Base-by-base conservation (phyloP, 768 basidiomycete species). In the Hygrophorus russula region DNA sequence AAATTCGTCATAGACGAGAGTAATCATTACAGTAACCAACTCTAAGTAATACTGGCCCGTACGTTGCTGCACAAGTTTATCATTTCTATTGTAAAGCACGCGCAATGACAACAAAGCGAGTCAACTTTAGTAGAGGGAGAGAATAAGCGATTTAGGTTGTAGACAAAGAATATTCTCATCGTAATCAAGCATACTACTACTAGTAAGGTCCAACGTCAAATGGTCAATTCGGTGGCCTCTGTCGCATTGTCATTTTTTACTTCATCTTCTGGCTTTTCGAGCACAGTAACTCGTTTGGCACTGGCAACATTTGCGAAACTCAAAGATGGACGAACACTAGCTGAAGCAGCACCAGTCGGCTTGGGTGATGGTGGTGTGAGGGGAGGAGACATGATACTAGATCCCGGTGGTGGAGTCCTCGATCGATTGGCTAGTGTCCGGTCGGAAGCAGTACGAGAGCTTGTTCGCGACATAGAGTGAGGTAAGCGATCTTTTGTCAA, bases 281-380 rank as follows among this genome's bases (percentile, higher is more conserved):
- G 28, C 13, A 50, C 14, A 48, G 52, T 7, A 51, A 53, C 18
- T 68, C 69, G 52, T 68, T 73, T 56, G 66, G 71, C 12, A 74
- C 70, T 1, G 3, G 84, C 83, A 31, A 80, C 89, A 43, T 70
- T 81, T 0, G 89, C 88, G 52, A 93, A 93, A 56, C 87, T 90
- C 51, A 91, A 67, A 4, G 73, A 69, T 0, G 87, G 80, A 42
- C 85, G 71, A 11, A 89, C 76, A 38, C 62, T 78, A 2, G 78
- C 69, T 14, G 45, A 30, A 9, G 27, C 36, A 18, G 44, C 13
- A 18, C 56, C 57, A 29, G 56, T 39, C 3, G 62, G 53, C 38
- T 56, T 62, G 20, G 63, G 53, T 7, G 57, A 49, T 1, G 66
- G 51, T 13, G 56, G 44, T 34, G 54, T 38, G 3, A 54, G 39